Conservation (phyloP, 1,139 yeast genomes). For the Trichomonascaceae sp. region DNA sequence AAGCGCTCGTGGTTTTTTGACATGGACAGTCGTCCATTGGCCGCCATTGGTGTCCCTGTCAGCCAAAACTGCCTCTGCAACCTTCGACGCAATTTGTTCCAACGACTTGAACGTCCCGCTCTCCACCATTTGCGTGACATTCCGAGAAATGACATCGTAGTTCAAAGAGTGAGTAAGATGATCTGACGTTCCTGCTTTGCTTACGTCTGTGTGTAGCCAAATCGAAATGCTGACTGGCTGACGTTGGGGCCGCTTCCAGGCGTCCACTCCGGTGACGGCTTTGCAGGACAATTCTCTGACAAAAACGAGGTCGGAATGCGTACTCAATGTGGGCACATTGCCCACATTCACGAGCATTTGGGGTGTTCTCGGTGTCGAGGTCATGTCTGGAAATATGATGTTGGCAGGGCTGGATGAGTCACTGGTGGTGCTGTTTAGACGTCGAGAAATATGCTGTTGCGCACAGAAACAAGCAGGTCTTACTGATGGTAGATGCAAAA, state of each 20-base stretch:
- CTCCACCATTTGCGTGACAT: slow-evolving; percentile 40
- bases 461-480: too few relatives aligned
- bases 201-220: slow-evolving; percentile 53
- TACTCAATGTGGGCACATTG: neutral
- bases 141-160: slow-evolving; percentile 71
- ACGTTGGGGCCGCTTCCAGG: slow-evolving; percentile 57
- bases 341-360: neutral
- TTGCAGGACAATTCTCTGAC: slow-evolving; percentile 45
- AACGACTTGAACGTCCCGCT: slow-evolving; percentile 35
- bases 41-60: slow-evolving; percentile 38
- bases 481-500: too few relatives aligned
- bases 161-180: slow-evolving; percentile 71
- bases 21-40: slow-evolving; percentile 32
- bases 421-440: too few relatives aligned
- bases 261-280: slow-evolving; percentile 62
- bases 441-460: too few relatives aligned
- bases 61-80: slow-evolving; percentile 37
- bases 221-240: slow-evolving; percentile 58
- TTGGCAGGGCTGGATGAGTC: too few relatives aligned
- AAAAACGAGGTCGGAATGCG: slow-evolving; percentile 37
- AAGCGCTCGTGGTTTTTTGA: slow-evolving; percentile 40
- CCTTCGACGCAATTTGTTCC: slow-evolving; percentile 45
- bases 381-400: too few relatives aligned
- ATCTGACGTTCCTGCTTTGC: slow-evolving; percentile 59
- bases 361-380: neutral